Evolutionary conservation across 2,329 filamentous ascomycete genomes (phyloP), one percentile per base, ranked within the genome.

Genomic region (Fonsecaea multimorphosa): DNA sequence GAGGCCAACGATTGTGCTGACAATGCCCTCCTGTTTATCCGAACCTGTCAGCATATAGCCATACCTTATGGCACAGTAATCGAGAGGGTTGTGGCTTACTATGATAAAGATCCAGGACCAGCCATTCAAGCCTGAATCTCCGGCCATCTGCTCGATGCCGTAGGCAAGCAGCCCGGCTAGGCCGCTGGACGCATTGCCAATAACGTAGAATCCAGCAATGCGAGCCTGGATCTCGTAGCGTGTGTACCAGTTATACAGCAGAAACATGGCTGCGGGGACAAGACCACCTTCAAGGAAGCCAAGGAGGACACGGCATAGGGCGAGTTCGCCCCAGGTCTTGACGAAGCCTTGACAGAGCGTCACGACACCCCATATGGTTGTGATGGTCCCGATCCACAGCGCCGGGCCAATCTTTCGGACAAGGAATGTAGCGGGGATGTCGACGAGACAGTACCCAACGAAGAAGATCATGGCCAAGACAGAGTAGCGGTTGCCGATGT

Each of bases 131-230:
- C 44, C 19, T 5, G 19, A 14, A 27, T 24, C 19, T 1, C 52
- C 74, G 1, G 72, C 64, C 57, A 76, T 65, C 27, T 74, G 66
- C 34, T 73, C 74, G 40, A 81, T 74, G 0, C 75, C 76, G 22
- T 75, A 79, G 0, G 76, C 78, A 31, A 79, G 74, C 19, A 81
- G 77, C 6, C 72, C 74, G 3, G 72, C 71, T 31, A 76, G 76
- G 1, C 72, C 75, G 49, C 67, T 68, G 31, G 70, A 38, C 5
- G 71, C 53, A 46, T 69, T 65, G 5, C 69, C 70, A 32, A 73
- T 64, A 4, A 73, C 38, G 67, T 69, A 74, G 49, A 74, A 74
- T 1, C 49, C 58, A 11, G 73, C 67, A 27, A 70, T 66, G 36
- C 75, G 66, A 27, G 73, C 74, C 12, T 70, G 74, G 1, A 78